Percentiles rank a stretch among this genome's conserved stretches.
Evolutionary conservation across 192 early-diverging fungal genomes (phyloP).

Genomic region (Coemansia sp.): DNA sequence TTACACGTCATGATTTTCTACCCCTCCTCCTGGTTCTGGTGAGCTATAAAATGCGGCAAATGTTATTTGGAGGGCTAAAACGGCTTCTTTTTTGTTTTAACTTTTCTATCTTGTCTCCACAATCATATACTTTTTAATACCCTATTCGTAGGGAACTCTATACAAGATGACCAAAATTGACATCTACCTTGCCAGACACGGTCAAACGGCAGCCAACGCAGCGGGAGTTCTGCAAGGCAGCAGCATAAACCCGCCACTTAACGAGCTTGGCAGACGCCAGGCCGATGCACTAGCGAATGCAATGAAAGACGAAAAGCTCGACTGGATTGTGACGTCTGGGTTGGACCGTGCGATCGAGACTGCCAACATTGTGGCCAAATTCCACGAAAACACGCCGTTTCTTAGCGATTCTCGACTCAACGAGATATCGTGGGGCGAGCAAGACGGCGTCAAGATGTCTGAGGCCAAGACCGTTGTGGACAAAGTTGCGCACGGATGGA

Average conservation of each 20-base stretch:
- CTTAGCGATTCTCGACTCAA: slow-evolving; percentile 38
- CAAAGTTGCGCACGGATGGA: slow-evolving; percentile 24
- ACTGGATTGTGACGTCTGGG: slow-evolving; percentile 42
- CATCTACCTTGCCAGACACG: slow-evolving; percentile 43
- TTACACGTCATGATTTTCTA: neutral
- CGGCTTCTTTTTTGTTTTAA: too few relatives aligned
- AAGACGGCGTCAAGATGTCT: slow-evolving; percentile 28
- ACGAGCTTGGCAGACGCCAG: slow-evolving; percentile 30
- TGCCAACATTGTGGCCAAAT: slow-evolving; percentile 18
- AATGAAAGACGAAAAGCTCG: slow-evolving; percentile 25
- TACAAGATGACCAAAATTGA: slow-evolving; percentile 19
- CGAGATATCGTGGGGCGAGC: slow-evolving; percentile 50
- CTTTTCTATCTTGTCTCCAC: slow-evolving; percentile 2
- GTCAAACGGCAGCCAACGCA: slow-evolving; percentile 47
- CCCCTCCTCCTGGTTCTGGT: neutral
- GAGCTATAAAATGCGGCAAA: neutral
- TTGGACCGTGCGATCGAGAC: slow-evolving; percentile 43
- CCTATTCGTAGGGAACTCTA: neutral
- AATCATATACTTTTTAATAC: neutral
- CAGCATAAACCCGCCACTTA: slow-evolving; percentile 31
- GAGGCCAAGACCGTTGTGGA: slow-evolving; percentile 11
- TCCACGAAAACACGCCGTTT: slow-evolving; percentile 27
- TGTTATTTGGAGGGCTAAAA: too few relatives aligned
- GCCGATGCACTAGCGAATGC: slow-evolving; percentile 28
- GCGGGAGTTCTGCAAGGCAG: slow-evolving; percentile 34